phyloP scores from a whole-genome alignment of 371 early-diverging fungal genomes.

The Saksenaea oblongispora region DNA sequence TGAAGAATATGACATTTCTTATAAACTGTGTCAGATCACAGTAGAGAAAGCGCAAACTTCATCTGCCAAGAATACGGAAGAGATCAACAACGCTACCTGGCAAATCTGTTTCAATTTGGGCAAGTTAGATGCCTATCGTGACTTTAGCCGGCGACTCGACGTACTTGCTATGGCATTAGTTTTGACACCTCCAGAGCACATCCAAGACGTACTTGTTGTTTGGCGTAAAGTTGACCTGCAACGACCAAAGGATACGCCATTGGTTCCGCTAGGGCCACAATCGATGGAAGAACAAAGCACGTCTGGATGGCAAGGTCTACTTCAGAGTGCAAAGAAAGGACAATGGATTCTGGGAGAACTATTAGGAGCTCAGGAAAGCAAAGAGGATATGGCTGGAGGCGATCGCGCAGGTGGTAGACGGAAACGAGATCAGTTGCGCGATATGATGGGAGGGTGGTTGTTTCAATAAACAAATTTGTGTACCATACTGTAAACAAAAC shows the following conservation, averaged over 20 bases:
- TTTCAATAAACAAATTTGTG: conserved; percentile 13
- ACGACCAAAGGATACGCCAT: conserved; percentile 16
- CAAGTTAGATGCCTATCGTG: conserved; percentile 40
- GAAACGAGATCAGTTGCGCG: conserved; percentile 22
- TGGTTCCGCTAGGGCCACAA: conserved; percentile 1
- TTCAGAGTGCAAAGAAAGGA: conserved; percentile 28
- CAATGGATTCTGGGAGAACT: conserved; percentile 34
- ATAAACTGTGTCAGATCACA: conserved; percentile 52
- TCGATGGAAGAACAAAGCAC: conserved; percentile 14
- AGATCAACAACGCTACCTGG: conserved; percentile 57
- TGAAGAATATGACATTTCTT: conserved; percentile 53
- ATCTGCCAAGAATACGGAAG: conserved; percentile 24
- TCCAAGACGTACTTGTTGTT: conserved; percentile 53
- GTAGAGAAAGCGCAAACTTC: conserved; percentile 32
- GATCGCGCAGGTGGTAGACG: conserved; percentile 11
- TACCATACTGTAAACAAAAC: neutral
- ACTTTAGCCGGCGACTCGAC: conserved; percentile 50
- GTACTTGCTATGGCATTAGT: conserved; percentile 65
- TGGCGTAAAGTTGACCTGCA: conserved; percentile 58
- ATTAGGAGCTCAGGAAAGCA: conserved; percentile 4
- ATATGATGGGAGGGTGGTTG: conserved; percentile 19
- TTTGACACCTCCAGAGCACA: conserved; percentile 59
- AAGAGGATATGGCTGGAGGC: conserved; percentile 4
- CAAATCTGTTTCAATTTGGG: conserved; percentile 58
- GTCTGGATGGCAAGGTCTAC: conserved; percentile 26